These are phyloP conservation scores for Handroanthus guayacan DNA, from an alignment of 257 asterid species.

Conservation along the genomic window DNA sequence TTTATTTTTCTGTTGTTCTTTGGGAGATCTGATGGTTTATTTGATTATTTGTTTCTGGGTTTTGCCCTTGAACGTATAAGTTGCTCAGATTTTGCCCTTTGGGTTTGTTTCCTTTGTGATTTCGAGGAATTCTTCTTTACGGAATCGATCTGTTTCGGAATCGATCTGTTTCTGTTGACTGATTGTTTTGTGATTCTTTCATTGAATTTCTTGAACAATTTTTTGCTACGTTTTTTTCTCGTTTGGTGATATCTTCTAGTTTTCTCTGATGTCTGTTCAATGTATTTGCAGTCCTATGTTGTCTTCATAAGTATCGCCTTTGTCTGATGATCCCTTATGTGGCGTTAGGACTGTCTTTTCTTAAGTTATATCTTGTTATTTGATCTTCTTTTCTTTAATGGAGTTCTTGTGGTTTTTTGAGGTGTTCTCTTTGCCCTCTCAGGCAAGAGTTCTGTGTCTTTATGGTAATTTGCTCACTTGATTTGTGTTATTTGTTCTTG, in stretches of 20 bases:
- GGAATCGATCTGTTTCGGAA: slow-evolving; percentile 32
- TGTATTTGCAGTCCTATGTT: neutral
- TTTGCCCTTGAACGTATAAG: slow-evolving; percentile 29
- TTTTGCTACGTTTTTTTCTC: neutral
- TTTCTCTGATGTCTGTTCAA: slow-evolving; percentile 5
- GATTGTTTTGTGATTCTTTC: slow-evolving; percentile 13
- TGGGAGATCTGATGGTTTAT: slow-evolving; percentile 41
- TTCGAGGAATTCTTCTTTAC: neutral
- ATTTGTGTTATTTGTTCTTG: neutral
- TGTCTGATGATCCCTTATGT: neutral
- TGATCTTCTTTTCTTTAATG: slow-evolving; percentile 30
- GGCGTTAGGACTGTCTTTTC: neutral
- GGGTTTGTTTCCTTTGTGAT: slow-evolving; percentile 17
- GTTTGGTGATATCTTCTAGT: slow-evolving; percentile 48
- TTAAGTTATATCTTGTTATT: slow-evolving; percentile 30
- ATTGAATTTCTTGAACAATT: slow-evolving; percentile 16
- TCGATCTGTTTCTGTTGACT: slow-evolving; percentile 28
- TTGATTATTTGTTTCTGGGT: slow-evolving; percentile 23
- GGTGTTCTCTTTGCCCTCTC: neutral
- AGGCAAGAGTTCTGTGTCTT: neutral
- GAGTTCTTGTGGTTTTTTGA: neutral
- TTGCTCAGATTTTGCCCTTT: slow-evolving; percentile 16
- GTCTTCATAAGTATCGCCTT: neutral
- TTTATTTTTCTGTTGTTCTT: slow-evolving; percentile 24
- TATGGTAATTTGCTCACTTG: neutral